Conservation (phyloP, 345 rosid species). For the Sisymbrium altissimum region DNA sequence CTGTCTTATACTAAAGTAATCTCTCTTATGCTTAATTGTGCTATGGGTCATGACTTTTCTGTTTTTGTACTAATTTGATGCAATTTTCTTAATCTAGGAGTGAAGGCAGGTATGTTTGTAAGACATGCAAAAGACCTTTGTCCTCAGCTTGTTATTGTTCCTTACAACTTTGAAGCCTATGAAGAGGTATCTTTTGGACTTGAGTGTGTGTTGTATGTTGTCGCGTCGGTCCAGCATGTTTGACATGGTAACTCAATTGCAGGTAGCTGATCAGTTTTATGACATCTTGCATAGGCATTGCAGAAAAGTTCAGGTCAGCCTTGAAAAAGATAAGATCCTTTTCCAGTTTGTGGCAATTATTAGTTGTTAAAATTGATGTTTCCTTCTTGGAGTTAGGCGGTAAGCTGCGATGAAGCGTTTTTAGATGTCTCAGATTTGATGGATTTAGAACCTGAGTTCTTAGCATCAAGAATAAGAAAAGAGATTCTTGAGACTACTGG, state of each 20-base stretch:
- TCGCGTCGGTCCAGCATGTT: neutral
- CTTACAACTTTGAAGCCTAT: slow-evolving; percentile 88
- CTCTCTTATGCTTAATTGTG: slow-evolving; percentile 18
- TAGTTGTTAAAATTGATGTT: neutral
- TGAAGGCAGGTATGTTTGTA: slow-evolving; percentile 93
- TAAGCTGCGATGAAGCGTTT: slow-evolving; percentile 99
- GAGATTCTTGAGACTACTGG: slow-evolving; percentile 76
- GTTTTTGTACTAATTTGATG: slow-evolving; percentile 3
- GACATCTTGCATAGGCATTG: slow-evolving; percentile 81
- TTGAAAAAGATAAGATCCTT: neutral
- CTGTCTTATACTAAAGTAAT: slow-evolving; percentile 34
- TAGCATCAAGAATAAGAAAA: slow-evolving; percentile 68
- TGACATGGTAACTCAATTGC: slow-evolving; percentile 33
- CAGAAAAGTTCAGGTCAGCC: slow-evolving; percentile 71
- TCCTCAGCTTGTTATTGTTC: slow-evolving; percentile 76
- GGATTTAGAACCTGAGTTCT: slow-evolving; percentile 51
- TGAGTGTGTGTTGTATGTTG: neutral
- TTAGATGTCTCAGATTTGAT: slow-evolving; percentile 57
- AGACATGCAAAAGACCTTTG: slow-evolving; percentile 86
- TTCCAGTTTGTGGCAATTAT: neutral
- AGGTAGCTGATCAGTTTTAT: slow-evolving; percentile 96
- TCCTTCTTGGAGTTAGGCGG: slow-evolving; percentile 51
- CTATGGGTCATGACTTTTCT: neutral
- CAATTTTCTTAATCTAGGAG: slow-evolving; percentile 43
- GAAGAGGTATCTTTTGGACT: slow-evolving; percentile 54